A percentile compares a stretch with the other conserved stretches of the same genome.
Evolutionary conservation across 1,284 basidiomycete species (phyloP).

Genomic region (Austroboletus rostrupii): DNA sequence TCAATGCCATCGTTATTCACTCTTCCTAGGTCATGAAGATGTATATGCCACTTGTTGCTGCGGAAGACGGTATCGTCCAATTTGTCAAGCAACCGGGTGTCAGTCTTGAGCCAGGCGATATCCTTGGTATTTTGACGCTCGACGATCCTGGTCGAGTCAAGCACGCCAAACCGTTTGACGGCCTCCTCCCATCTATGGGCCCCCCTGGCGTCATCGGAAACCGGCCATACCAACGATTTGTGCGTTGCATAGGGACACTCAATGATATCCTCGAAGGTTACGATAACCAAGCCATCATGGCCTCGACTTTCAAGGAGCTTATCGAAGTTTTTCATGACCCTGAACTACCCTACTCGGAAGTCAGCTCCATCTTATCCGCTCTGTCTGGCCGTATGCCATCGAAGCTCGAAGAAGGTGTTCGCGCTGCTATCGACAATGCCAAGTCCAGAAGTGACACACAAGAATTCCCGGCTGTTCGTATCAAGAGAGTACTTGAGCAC

Average conservation of each 20-base stretch:
- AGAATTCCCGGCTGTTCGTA: constrained; percentile 84
- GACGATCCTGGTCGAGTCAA: constrained; percentile 97
- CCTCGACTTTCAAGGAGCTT: constrained; percentile 78
- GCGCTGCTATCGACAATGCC: constrained; percentile 74
- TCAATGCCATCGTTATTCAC: constrained; percentile 16
- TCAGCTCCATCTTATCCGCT: constrained; percentile 80
- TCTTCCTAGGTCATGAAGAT: constrained; percentile 89
- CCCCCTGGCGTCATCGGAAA: constrained; percentile 83
- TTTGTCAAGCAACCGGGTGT: constrained; percentile 98
- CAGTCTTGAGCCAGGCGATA: constrained; percentile 95
- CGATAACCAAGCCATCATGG: constrained; percentile 90
- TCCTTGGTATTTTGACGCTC: constrained; percentile 94
- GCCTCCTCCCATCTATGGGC: constrained; percentile 85
- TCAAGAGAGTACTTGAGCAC: constrained; percentile 83
- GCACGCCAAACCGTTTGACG: constrained; percentile 97
- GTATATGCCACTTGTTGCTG: constrained; percentile 97
- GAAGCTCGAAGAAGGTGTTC: constrained; percentile 87
- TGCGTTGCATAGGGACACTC: constrained; percentile 74
- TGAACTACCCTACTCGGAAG: constrained; percentile 88
- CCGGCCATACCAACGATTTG: constrained; percentile 88
- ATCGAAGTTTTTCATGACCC: constrained; percentile 75
- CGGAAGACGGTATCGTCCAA: constrained; percentile 93
- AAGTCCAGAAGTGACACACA: constrained; percentile 62
- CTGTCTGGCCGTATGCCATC: constrained; percentile 91
- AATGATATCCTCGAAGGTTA: constrained; percentile 93